Conservation (phyloP, 176 grass and related monocot species). For the Pharus latifolius region DNA sequence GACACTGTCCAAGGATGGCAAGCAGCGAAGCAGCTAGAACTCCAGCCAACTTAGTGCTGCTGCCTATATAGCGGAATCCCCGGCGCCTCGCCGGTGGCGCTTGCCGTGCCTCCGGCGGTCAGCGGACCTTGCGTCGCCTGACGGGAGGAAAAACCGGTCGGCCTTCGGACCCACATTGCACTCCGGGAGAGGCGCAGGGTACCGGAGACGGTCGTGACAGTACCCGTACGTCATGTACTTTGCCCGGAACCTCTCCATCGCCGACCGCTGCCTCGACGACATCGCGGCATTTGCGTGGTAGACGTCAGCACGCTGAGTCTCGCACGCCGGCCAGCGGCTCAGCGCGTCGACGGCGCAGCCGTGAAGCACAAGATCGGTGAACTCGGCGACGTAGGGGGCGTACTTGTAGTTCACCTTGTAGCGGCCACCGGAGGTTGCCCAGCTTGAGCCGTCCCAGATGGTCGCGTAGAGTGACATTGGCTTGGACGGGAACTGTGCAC, state of each 20-base stretch:
- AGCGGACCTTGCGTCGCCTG: slow-evolving; percentile 30
- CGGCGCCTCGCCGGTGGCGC: slow-evolving; percentile 28
- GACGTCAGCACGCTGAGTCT: too few species aligned
- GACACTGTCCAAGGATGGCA: too few species aligned
- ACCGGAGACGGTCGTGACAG: slow-evolving; percentile 72
- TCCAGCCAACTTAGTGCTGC: too few species aligned
- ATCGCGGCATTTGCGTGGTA: background rate
- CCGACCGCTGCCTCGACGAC: slow-evolving; percentile 20
- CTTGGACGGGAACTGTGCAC: slow-evolving; percentile 68
- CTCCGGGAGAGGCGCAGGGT: slow-evolving; percentile 44
- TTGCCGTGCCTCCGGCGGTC: slow-evolving; percentile 31
- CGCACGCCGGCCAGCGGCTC: background rate
- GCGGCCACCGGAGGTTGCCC: slow-evolving; percentile 80
- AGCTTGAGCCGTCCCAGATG: slow-evolving; percentile 93
- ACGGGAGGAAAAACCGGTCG: slow-evolving; percentile 36
- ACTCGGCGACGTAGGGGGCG: slow-evolving; percentile 80
- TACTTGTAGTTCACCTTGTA: slow-evolving; percentile 99
- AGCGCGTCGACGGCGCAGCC: slow-evolving; percentile 16
- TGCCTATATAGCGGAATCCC: slow-evolving; percentile 10
- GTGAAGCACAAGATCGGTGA: slow-evolving; percentile 70
- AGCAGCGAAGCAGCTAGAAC: too few species aligned
- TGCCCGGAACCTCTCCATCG: slow-evolving; percentile 59
- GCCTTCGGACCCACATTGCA: slow-evolving; percentile 52
- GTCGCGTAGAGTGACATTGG: slow-evolving; percentile 91
- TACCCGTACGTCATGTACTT: slow-evolving; percentile 75